Evolutionary conservation across 108 stramenopile species (phyloP).

Genomic region (Nitzschia sp.): DNA sequence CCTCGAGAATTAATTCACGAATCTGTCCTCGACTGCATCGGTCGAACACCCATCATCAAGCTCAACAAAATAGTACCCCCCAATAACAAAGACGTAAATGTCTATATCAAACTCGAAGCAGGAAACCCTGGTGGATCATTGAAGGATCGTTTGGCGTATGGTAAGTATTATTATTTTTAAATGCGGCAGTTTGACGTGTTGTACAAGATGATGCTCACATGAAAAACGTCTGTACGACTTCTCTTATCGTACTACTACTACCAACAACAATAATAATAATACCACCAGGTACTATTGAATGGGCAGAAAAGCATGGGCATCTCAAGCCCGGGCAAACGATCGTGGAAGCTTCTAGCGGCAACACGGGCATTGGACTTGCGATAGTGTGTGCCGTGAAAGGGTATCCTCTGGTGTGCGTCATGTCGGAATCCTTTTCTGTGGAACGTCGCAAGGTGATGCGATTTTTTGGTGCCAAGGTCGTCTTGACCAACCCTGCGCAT

Average conservation of each 20-base stretch:
- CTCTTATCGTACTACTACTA: too few species aligned
- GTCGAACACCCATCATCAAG: conserved; percentile 80
- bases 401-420: conserved; percentile 59
- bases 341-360: conserved; percentile 36
- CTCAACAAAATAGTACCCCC: conserved; percentile 19
- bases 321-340: conserved; percentile 47
- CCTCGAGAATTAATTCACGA: too few species aligned
- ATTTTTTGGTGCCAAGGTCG: conserved; percentile 72
- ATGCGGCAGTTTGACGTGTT: too few species aligned
- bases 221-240: too few species aligned
- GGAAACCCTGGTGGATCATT: conserved; percentile 83
- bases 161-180: not conserved
- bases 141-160: conserved; percentile 86
- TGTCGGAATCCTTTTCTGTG: conserved; percentile 68
- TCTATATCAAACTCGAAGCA: conserved; percentile 67
- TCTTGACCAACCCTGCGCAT: conserved; percentile 61
- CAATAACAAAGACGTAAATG: not conserved
- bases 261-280: too few species aligned
- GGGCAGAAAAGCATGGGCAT: conserved; percentile 68
- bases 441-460: conserved; percentile 74
- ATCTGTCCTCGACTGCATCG: conserved; percentile 35
- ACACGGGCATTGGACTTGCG: conserved; percentile 33
- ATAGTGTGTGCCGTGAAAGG: conserved; percentile 22
- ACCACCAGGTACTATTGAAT: conserved; percentile 50
- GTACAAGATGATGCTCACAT: too few species aligned